phyloP scores from a whole-genome alignment of 371 early-diverging fungal species.

The Coemansia sp. region DNA sequence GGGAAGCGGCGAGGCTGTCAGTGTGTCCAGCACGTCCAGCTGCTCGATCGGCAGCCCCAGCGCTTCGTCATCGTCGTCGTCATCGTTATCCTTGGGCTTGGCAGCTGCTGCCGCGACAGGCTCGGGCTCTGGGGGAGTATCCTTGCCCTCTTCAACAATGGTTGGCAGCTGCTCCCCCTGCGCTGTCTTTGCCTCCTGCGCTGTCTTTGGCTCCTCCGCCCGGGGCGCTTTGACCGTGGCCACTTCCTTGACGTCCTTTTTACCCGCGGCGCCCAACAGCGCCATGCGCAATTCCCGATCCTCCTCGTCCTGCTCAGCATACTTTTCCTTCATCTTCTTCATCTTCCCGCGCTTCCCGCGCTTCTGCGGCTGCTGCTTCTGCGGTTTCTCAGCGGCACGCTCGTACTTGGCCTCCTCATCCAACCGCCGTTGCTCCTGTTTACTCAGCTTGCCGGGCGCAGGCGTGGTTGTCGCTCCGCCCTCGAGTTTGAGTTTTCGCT shows the following conservation, averaged over 20 bases:
- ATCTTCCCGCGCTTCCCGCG: slow-evolving; percentile 87
- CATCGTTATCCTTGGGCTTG: slow-evolving; percentile 1
- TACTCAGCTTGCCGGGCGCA: slow-evolving; percentile 20
- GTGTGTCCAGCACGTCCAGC: slow-evolving; percentile 68
- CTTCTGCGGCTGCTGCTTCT: slow-evolving; percentile 52
- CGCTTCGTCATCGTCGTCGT: slow-evolving; percentile 4
- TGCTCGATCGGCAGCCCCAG: slow-evolving; percentile 18
- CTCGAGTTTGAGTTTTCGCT: slow-evolving; percentile 23
- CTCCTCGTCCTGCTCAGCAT: slow-evolving; percentile 90
- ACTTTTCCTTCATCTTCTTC: slow-evolving; percentile 87
- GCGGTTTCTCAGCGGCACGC: slow-evolving; percentile 19
- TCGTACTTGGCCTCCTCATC: slow-evolving; percentile 59
- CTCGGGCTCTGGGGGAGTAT: not conserved
- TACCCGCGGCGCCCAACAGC: slow-evolving; percentile 56
- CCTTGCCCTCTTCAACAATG: slow-evolving; percentile 25
- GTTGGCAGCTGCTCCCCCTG: slow-evolving; percentile 8
- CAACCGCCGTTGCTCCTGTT: slow-evolving; percentile 50
- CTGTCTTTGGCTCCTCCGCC: not conserved
- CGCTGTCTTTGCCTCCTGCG: too few species aligned
- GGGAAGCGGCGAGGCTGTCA: slow-evolving; percentile 74
- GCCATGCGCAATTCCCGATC: slow-evolving; percentile 81
- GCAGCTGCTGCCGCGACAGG: not conserved
- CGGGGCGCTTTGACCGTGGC: not conserved
- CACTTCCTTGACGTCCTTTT: not conserved
- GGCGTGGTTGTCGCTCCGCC: too few species aligned